Conservation (phyloP, 2,329 filamentous ascomycete genomes). For the Diaporthe batatas region DNA sequence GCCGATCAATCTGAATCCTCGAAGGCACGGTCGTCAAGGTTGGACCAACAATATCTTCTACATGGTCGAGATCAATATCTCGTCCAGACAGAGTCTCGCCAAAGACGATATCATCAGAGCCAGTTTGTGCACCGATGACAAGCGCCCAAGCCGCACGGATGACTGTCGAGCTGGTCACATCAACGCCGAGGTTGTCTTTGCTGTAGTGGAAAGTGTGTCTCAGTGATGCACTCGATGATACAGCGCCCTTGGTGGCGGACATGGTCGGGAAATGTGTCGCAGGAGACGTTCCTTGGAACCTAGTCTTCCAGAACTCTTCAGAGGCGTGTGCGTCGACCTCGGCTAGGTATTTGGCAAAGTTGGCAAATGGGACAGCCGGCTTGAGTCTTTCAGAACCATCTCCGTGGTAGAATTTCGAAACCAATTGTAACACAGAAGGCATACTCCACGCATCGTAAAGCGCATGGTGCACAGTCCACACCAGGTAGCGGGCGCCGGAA, state of each 20-base stretch:
- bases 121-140: background rate
- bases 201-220: background rate
- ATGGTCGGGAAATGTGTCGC: slow-evolving; percentile 12
- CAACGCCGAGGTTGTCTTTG: background rate
- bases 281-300: slow-evolving; percentile 7
- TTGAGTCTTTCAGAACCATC: background rate
- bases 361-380: slow-evolving; percentile 8
- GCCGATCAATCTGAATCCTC: slow-evolving; percentile 50
- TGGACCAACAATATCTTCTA: slow-evolving; percentile 31
- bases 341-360: slow-evolving; percentile 18
- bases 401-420: slow-evolving; percentile 57
- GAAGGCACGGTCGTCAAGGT: slow-evolving; percentile 72
- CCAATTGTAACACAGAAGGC: slow-evolving; percentile 63
- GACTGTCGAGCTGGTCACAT: slow-evolving; percentile 49
- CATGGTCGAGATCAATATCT: slow-evolving; percentile 24
- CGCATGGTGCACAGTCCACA: slow-evolving; percentile 65
- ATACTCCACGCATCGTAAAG: slow-evolving; percentile 71
- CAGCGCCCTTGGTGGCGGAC: background rate
- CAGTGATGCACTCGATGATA: background rate
- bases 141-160: slow-evolving; percentile 52
- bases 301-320: slow-evolving; percentile 19
- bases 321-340: slow-evolving; percentile 9
- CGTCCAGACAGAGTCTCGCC: slow-evolving; percentile 35
- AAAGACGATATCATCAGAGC: slow-evolving; percentile 19
- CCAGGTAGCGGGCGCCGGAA: slow-evolving; percentile 1